Evolutionary conservation across 2,329 filamentous ascomycete genomes (phyloP).

Genomic region (Dactylellina drechsleri): DNA sequence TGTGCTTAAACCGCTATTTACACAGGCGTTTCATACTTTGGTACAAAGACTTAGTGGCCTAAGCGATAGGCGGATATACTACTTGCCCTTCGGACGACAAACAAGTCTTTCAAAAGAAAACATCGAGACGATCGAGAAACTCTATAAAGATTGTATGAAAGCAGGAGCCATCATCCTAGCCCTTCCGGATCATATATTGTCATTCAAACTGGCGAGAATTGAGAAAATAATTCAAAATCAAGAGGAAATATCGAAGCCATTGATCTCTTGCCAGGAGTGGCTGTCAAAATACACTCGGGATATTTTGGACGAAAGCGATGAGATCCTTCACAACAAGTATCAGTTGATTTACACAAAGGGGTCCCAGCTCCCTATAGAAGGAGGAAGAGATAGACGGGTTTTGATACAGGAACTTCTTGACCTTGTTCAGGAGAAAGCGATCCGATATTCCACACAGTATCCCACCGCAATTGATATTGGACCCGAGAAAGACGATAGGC

Average conservation of each 20-base stretch:
- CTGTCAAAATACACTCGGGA: slow-evolving; percentile 66
- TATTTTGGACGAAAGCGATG: slow-evolving; percentile 74
- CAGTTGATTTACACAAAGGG: slow-evolving; percentile 74
- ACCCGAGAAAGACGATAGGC: not conserved
- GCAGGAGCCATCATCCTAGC: slow-evolving; percentile 69
- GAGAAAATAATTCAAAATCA: slow-evolving; percentile 61
- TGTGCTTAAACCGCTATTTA: slow-evolving; percentile 71
- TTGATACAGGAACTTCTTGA: slow-evolving; percentile 68
- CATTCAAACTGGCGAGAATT: slow-evolving; percentile 71
- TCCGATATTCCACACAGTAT: not conserved
- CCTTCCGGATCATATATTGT: slow-evolving; percentile 73
- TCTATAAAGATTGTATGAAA: slow-evolving; percentile 64
- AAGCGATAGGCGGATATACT: slow-evolving; percentile 67
- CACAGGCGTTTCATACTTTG: slow-evolving; percentile 71
- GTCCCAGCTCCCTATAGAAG: slow-evolving; percentile 65
- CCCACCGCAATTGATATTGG: slow-evolving; percentile 32
- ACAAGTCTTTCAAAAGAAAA: slow-evolving; percentile 60
- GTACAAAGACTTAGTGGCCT: slow-evolving; percentile 68
- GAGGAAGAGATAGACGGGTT: slow-evolving; percentile 69
- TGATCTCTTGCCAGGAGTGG: slow-evolving; percentile 64
- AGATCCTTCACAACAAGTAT: slow-evolving; percentile 71
- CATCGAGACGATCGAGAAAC: slow-evolving; percentile 60
- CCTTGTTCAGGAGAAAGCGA: slow-evolving; percentile 60
- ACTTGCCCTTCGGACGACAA: slow-evolving; percentile 70
- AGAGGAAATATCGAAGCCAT: slow-evolving; percentile 58